Base-by-base conservation (phyloP, 2,329 filamentous ascomycete species). In the Colletotrichum ledebouriae region DNA sequence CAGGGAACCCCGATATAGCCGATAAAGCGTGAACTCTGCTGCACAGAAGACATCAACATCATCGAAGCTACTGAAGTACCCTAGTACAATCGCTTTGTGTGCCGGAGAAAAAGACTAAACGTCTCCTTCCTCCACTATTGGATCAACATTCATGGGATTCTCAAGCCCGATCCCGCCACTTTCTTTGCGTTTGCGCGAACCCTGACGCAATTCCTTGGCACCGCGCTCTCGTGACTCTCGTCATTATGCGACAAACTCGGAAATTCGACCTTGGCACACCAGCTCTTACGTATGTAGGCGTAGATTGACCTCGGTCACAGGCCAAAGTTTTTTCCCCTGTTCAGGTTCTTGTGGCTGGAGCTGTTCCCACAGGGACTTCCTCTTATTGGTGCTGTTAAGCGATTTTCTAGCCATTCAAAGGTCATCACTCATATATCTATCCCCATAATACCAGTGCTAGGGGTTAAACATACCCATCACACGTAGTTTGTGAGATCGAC, bases 1-100 rank as follows among this genome's bases (percentile, higher is more conserved):
- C 65, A 68, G 25, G 65, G 65, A 56, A 50, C 55, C 55, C 65
- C 41, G 41, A 59, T 20, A 12, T 65, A 59, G 49, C 49, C 41
- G 49, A n/a, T 9, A n/a, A 44, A 52, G 49, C 20, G 47, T 25
- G 20, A 50, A 59, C 65, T 65, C 34, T 59, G 34, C 49, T 50
- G 12, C 15, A 29, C 29, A 9, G 22, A 20, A 41, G n/a, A 33
- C 17, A 41, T n/a, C n/a, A n/a, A n/a, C n/a, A n/a, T n/a, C n/a
- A n/a, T 13, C 17, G 11, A 12, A 39, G 29, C 33, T 42, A 17
- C 17, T 17, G 17, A 17, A 17, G 17, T 17, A 17, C 17, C 17
- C 17, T 2, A 17, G 17, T 17, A 17, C 17, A 17, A 17, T 17
- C 17, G 17, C 17, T 13, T 13, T 9, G 37, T 13, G 20, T 25